Percentiles rank a stretch among this genome's conserved stretches.
Evolutionary conservation across 495 filamentous ascomycete genomes (phyloP).

Genomic region (Penicillium pancosmium): DNA sequence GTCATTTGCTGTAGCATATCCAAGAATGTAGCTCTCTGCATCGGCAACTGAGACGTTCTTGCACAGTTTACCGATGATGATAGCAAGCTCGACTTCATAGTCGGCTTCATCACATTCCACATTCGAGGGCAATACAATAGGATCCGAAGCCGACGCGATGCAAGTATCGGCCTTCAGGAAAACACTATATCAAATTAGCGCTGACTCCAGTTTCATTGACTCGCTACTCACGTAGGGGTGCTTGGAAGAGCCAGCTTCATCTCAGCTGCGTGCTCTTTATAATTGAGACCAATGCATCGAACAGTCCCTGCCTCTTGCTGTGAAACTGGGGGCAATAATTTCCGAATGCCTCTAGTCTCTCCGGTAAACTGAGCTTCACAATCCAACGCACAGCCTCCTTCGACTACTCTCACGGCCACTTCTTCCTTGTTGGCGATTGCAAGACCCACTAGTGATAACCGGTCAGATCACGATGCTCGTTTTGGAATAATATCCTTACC

Average conservation of each 20-base stretch:
- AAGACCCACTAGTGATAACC: slow-evolving; percentile 8
- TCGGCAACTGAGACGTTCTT: slow-evolving; percentile 58
- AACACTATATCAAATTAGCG: slow-evolving; percentile 7
- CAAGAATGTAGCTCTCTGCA: slow-evolving; percentile 67
- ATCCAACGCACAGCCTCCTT: slow-evolving; percentile 11
- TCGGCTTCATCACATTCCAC: slow-evolving; percentile 39
- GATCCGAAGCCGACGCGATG: slow-evolving; percentile 17
- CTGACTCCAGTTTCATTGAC: background rate
- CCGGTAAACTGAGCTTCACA: slow-evolving; percentile 14
- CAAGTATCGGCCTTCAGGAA: slow-evolving; percentile 17
- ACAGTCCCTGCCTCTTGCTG: slow-evolving; percentile 22
- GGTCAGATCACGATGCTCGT: background rate
- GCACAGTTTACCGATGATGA: slow-evolving; percentile 66
- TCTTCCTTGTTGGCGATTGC: slow-evolving; percentile 6
- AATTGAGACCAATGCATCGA: slow-evolving; percentile 47
- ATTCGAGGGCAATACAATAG: slow-evolving; percentile 14
- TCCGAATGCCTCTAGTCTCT: slow-evolving; percentile 3
- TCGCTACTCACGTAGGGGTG: slow-evolving; percentile 12
- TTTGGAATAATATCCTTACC: background rate
- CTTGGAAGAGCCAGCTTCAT: slow-evolving; percentile 29
- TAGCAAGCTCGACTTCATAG: slow-evolving; percentile 74
- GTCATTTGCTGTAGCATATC: slow-evolving; percentile 72
- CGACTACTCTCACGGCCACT: slow-evolving; percentile 6
- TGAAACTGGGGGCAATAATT: slow-evolving; percentile 15
- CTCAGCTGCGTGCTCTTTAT: slow-evolving; percentile 43